Evolutionary conservation across 495 filamentous ascomycete species (phyloP).

Genomic region (Beverwykella pulmonaria): DNA sequence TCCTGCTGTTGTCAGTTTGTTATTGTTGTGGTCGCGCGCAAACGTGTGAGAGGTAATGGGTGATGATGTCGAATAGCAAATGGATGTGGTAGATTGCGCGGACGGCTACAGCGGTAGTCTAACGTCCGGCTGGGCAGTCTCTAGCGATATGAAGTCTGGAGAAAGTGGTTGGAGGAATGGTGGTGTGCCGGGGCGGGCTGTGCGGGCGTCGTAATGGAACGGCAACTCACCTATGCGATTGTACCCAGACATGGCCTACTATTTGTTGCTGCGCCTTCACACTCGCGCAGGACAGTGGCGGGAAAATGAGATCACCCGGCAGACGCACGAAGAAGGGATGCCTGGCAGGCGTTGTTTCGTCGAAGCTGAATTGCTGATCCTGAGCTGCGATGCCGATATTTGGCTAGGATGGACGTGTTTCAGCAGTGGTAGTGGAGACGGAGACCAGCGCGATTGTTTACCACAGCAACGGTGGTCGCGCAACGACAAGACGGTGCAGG

Average conservation of each 20-base stretch:
- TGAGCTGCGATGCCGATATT: conserved; percentile 10
- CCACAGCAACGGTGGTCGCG: conserved; percentile 25
- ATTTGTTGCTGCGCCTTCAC: conserved; percentile 19
- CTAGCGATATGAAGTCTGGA: conserved; percentile 12
- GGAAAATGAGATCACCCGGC: conserved; percentile 21
- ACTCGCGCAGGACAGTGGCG: neutral
- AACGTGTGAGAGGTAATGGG: conserved; percentile 7
- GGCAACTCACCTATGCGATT: conserved; percentile 32
- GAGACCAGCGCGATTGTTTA: conserved; percentile 15
- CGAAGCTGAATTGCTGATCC: conserved; percentile 15
- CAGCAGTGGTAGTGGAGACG: conserved; percentile 16
- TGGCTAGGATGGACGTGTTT: conserved; percentile 26
- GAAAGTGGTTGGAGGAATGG: conserved; percentile 2
- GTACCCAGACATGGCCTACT: conserved; percentile 32
- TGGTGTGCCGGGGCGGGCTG: conserved; percentile 5
- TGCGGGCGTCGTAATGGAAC: conserved; percentile 22
- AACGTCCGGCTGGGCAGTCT: conserved; percentile 6
- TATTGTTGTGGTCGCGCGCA: conserved; percentile 9
- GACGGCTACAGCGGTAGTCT: neutral
- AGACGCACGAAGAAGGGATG: conserved; percentile 3
- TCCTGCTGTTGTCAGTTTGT: conserved; percentile 13
- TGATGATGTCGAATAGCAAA: neutral
- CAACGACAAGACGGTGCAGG: conserved; percentile 3
- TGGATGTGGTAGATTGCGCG: neutral
- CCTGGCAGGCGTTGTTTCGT: conserved; percentile 14